Conservation (phyloP, 805 yeast species). For the Candida vartiovaarae region DNA sequence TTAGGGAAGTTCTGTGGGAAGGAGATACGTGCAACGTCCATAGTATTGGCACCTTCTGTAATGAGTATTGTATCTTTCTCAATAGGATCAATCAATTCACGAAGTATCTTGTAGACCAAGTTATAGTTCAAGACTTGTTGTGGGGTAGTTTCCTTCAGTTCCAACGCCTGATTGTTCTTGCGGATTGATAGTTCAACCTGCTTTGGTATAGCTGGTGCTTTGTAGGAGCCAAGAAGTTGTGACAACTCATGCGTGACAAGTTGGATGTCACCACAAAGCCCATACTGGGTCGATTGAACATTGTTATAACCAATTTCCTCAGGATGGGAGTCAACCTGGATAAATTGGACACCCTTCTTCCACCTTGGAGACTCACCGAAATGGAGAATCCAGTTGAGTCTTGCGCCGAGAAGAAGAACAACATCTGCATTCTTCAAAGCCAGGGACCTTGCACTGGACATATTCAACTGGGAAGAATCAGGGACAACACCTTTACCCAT, state of each 20-base stretch:
- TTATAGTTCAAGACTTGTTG: conserved; percentile 36
- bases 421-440: conserved; percentile 54
- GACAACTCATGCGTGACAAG: conserved; percentile 33
- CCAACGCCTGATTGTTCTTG: conserved; percentile 27
- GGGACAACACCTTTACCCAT: conserved; percentile 71
- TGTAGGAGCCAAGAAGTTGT: conserved; percentile 21
- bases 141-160: conserved; percentile 25
- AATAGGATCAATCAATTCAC: conserved; percentile 30
- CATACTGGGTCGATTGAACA: conserved; percentile 27
- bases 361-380: conserved; percentile 56
- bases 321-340: conserved; percentile 49
- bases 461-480: conserved; percentile 40
- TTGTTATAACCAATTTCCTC: conserved; percentile 48
- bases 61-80: conserved; percentile 36
- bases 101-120: conserved; percentile 43
- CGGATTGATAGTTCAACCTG: conserved; percentile 23
- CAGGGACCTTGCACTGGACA: conserved; percentile 58
- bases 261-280: conserved; percentile 51
- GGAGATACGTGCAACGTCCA: conserved; percentile 62
- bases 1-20: conserved; percentile 48
- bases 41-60: conserved; percentile 72
- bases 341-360: conserved; percentile 35
- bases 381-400: conserved; percentile 70
- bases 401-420: conserved; percentile 53
- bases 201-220: conserved; percentile 26